phyloP scores from a whole-genome alignment of 306 rosid genomes.

The Ormosia emarginata region DNA sequence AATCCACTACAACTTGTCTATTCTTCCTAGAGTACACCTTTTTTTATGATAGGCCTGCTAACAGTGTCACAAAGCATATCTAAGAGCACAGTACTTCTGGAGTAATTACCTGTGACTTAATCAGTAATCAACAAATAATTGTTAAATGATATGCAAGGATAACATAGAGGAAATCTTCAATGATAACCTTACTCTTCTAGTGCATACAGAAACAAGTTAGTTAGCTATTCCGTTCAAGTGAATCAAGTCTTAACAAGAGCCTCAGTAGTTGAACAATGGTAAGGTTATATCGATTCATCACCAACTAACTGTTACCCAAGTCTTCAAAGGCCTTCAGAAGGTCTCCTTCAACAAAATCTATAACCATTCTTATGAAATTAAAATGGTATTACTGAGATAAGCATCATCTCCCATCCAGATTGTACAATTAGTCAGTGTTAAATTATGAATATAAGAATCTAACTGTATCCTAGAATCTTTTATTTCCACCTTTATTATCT shows the following conservation, averaged over 20 bases:
- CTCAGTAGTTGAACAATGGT: background rate
- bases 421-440: background rate
- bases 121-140: background rate
- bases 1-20: no score
- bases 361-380: background rate
- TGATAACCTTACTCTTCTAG: background rate
- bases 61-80: background rate
- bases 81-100: background rate
- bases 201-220: background rate
- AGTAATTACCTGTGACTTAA: background rate
- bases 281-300: background rate
- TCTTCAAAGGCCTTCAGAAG: background rate
- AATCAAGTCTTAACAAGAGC: constrained; percentile 10
- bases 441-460: background rate
- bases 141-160: background rate
- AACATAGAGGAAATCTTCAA: background rate
- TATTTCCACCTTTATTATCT: background rate
- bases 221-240: background rate
- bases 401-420: background rate
- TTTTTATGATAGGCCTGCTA: no score
- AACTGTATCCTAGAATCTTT: background rate
- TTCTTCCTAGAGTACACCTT: no score
- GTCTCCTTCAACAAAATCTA: background rate
- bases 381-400: background rate
- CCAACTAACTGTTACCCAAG: background rate